These are phyloP conservation scores for Groenewaldozyma tartarivorans DNA, from an alignment of 805 yeast genomes.

Conservation along the genomic window DNA sequence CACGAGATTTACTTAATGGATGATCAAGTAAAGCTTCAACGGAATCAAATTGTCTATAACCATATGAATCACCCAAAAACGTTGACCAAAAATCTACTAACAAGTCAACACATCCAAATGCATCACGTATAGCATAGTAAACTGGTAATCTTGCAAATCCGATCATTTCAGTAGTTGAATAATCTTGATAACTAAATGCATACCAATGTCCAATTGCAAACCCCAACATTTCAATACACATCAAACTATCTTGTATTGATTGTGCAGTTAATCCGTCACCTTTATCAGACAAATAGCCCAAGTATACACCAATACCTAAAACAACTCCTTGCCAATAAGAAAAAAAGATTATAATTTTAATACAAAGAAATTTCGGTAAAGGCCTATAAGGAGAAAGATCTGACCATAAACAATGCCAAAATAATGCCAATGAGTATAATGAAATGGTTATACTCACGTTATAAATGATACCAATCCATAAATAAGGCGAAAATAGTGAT, in stretches of 20 bases:
- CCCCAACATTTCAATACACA: constrained; percentile 75
- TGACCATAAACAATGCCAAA: constrained; percentile 81
- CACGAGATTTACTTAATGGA: constrained; percentile 52
- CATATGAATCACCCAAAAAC: constrained; percentile 61
- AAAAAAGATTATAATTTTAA: constrained; percentile 88
- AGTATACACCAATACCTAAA: constrained; percentile 34
- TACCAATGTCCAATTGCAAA: constrained; percentile 85
- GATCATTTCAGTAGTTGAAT: constrained; percentile 49
- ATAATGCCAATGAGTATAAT: constrained; percentile 73
- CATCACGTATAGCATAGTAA: constrained; percentile 61
- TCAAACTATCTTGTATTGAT: constrained; percentile 63
- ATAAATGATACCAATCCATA: constrained; percentile 62
- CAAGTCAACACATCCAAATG: constrained; percentile 68
- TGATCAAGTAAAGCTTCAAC: constrained; percentile 56
- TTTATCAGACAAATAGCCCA: constrained; percentile 25
- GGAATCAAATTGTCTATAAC: constrained; percentile 75
- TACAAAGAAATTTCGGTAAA: constrained; percentile 86
- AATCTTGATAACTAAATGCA: constrained; percentile 74
- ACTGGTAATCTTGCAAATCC: constrained; percentile 59
- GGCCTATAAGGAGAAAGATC: constrained; percentile 79
- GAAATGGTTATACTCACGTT: constrained; percentile 76
- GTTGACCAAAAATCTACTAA: constrained; percentile 66
- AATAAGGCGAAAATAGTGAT: constrained; percentile 39
- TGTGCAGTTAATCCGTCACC: constrained; percentile 36
- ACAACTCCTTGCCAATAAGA: constrained; percentile 93